A percentile compares a stretch with the other conserved stretches of the same genome.
Evolutionary conservation across 257 asterid genomes (phyloP).

Genomic region (Lavandula angustifolia): DNA sequence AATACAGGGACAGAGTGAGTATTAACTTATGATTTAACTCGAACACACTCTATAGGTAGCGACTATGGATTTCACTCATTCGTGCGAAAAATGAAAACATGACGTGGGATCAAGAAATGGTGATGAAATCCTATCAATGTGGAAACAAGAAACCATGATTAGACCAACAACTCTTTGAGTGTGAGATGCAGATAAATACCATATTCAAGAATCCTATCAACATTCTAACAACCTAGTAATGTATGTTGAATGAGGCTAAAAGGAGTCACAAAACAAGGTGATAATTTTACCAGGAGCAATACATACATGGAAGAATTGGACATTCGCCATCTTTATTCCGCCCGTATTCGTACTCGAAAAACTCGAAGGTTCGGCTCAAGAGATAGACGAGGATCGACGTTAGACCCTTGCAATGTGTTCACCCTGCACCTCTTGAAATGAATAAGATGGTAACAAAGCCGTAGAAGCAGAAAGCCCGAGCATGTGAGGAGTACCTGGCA

Average conservation of each 20-base stretch:
- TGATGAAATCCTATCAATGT: not conserved
- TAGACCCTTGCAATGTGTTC: constrained; percentile 42
- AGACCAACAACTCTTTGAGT: constrained; percentile 16
- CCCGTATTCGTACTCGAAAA: constrained; percentile 16
- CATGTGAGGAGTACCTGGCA: constrained; percentile 52
- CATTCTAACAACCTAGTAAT: constrained; percentile 28
- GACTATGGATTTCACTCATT: no score
- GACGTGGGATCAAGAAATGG: no score
- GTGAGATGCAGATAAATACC: constrained; percentile 20
- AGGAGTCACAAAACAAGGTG: constrained; percentile 22
- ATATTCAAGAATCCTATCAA: constrained; percentile 15
- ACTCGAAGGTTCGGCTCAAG: constrained; percentile 1
- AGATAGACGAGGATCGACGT: constrained; percentile 29
- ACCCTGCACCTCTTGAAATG: constrained; percentile 52
- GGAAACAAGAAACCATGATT: not conserved
- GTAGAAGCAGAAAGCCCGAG: constrained; percentile 30
- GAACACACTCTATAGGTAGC: no score
- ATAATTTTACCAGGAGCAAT: constrained; percentile 4
- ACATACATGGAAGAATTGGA: not conserved
- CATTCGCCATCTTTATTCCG: constrained; percentile 34
- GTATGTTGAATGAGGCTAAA: constrained; percentile 16
- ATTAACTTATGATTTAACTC: no score
- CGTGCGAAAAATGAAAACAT: no score
- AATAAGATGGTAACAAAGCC: constrained; percentile 38
- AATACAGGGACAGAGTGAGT: no score